Base-by-base conservation (phyloP, 1,284 basidiomycete species). In the Ganoderma leucocontextum region DNA sequence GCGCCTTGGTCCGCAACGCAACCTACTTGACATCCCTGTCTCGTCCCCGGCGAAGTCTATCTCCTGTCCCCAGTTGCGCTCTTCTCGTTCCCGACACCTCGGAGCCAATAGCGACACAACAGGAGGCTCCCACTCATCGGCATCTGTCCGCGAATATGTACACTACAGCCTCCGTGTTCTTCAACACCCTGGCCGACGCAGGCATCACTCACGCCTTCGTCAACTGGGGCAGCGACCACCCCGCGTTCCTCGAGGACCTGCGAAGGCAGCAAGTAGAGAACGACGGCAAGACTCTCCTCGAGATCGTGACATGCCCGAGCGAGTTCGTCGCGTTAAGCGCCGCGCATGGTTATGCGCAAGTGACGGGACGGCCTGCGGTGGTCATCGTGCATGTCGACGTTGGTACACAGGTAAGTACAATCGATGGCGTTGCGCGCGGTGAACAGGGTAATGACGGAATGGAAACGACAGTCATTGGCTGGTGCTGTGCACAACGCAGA, bases 341-440 rank as follows among this genome's bases (percentile, higher is more conserved):
- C 19, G 91, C 91, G 0, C 91, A 93, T 64, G 91, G 89, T 2
- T 92, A 89, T 72, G 87, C 87, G 0, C 89, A 91, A 72, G 87
- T 86, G 2, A 87, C 86, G 3, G 88, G 89, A 0, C 88, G 82
- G 65, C 89, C 89, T 0, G 91, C 91, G 0, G 89, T 87, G 1
- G 90, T 92, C 0, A 89, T 92, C 59, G 87, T 92, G 0, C 90
- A 92, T 74, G 90, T 91, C 55, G 91, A 92, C 74, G 89, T 91
- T 42, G 90, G 91, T 1, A 92, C 90, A 0, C 90, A 91, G 83
- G 90, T 87, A 52, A 65, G 77, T 67, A 86, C 87, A 29, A 5
- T 41, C 0, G n/a, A 1, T 25, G 12, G 25, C 35, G 12, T 62
- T 25, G 13, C 2, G 10, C 3, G 13, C 22, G 7, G 13, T 9